phyloP scores from a whole-genome alignment of 2,329 filamentous ascomycete species.

The Zopfia rhizophila region DNA sequence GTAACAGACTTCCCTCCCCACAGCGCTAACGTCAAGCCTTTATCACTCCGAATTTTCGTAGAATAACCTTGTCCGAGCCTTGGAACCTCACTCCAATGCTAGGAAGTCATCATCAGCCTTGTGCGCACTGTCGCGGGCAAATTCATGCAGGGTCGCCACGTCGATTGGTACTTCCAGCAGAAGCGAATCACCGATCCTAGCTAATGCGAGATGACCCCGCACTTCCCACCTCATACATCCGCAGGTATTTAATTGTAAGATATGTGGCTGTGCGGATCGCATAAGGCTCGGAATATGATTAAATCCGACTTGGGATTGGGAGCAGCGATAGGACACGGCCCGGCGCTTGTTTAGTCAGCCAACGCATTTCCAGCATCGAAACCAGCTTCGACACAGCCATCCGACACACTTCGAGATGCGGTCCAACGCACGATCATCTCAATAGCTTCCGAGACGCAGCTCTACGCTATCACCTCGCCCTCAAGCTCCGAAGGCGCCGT shows the following conservation, averaged over 20 bases:
- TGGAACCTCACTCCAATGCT: constrained; percentile 13
- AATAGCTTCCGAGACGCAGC: too few species aligned
- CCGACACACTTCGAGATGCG: too few species aligned
- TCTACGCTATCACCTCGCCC: too few species aligned
- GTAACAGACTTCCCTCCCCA: constrained; percentile 23
- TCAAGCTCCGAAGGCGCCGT: too few species aligned
- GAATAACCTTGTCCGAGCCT: constrained; percentile 9
- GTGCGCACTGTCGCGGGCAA: constrained; percentile 9
- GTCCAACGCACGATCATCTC: too few species aligned
- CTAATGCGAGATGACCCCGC: background rate
- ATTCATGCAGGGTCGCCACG: constrained; percentile 15
- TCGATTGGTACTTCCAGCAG: constrained; percentile 1
- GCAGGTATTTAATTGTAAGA: background rate
- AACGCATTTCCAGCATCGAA: too few species aligned
- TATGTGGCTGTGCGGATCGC: constrained; percentile 4
- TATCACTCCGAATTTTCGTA: constrained; percentile 9
- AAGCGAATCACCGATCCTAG: constrained; percentile 2
- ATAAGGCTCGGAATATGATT: too few species aligned
- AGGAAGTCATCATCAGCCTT: constrained; percentile 13
- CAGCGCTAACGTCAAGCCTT: constrained; percentile 18
- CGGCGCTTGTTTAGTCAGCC: too few species aligned
- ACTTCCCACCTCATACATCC: too few species aligned
- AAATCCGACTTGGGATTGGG: too few species aligned
- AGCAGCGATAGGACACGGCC: too few species aligned
- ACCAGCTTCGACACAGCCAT: too few species aligned